Percentiles rank a stretch among this genome's conserved stretches.
These are phyloP conservation scores for Lanzia echinophila DNA, from an alignment of 2,329 filamentous ascomycete genomes.

Conservation along the genomic window DNA sequence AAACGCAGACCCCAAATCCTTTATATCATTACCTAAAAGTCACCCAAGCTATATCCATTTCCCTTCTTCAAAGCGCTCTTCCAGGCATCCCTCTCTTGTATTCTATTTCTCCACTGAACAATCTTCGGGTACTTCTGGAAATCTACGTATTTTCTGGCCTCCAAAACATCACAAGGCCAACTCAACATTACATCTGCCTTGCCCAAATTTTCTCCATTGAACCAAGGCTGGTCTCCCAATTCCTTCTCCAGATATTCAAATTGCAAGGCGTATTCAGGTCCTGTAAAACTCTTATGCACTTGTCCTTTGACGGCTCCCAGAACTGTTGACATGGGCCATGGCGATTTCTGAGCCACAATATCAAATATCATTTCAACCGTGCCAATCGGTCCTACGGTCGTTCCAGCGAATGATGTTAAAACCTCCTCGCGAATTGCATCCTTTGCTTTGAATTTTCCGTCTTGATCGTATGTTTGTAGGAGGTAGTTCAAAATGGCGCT, in stretches of 20 bases:
- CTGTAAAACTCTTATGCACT: slow-evolving; percentile 16
- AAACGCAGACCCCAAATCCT: neutral
- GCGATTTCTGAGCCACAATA: slow-evolving; percentile 10
- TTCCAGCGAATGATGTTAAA: slow-evolving; percentile 15
- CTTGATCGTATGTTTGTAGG: slow-evolving; percentile 29
- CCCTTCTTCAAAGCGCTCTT: slow-evolving; percentile 30
- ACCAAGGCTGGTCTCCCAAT: slow-evolving; percentile 25
- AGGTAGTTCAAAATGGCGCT: slow-evolving; percentile 30
- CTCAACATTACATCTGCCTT: slow-evolving; percentile 31
- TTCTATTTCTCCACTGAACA: slow-evolving; percentile 28
- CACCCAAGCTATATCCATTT: slow-evolving; percentile 28
- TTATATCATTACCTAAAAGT: neutral
- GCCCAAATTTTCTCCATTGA: slow-evolving; percentile 29
- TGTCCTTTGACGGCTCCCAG: slow-evolving; percentile 14
- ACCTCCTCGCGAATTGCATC: slow-evolving; percentile 30
- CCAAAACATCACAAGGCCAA: slow-evolving; percentile 31
- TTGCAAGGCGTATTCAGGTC: slow-evolving; percentile 19
- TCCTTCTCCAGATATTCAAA: slow-evolving; percentile 22
- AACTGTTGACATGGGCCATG: slow-evolving; percentile 23
- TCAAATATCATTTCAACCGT: slow-evolving; percentile 8
- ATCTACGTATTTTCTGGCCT: slow-evolving; percentile 28
- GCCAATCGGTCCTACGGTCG: neutral
- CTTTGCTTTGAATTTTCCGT: slow-evolving; percentile 22
- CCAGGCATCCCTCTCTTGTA: slow-evolving; percentile 27
- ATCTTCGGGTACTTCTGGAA: slow-evolving; percentile 29